These are phyloP conservation scores for Solanum dulcamara DNA, from an alignment of 257 asterid species.

Conservation along the genomic window DNA sequence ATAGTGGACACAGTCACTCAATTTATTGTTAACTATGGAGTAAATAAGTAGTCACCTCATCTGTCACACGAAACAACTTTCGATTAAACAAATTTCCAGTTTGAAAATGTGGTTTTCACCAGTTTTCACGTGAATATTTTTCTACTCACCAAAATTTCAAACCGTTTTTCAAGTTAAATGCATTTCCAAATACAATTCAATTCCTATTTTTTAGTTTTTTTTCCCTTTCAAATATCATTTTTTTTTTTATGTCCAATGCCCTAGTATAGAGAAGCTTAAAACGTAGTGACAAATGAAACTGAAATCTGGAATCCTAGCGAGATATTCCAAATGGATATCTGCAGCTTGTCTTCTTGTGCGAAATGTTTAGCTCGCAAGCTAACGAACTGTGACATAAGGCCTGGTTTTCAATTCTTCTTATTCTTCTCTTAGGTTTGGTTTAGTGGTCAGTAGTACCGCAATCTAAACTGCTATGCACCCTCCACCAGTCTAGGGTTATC, in stretches of 20 bases:
- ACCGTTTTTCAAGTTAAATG: background rate
- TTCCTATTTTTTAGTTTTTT: background rate
- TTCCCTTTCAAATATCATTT: background rate
- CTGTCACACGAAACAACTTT: background rate
- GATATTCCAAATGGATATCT: background rate
- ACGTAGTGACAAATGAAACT: background rate
- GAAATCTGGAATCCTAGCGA: background rate
- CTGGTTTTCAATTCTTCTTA: background rate
- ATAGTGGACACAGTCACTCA: too few relatives aligned
- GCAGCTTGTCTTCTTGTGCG: background rate
- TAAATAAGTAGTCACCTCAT: background rate
- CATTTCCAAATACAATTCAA: background rate
- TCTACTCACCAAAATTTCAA: background rate
- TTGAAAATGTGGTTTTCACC: too few relatives aligned
- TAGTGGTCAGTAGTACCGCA: background rate
- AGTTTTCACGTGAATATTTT: too few relatives aligned
- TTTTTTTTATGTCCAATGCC: background rate
- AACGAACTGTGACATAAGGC: background rate
- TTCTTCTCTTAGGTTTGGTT: background rate
- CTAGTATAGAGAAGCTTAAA: background rate
- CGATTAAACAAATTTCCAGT: too few relatives aligned
- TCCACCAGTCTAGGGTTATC: background rate
- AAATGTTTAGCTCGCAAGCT: background rate
- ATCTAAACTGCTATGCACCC: background rate
- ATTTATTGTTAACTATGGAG: background rate